Base-by-base conservation (phyloP, 208 protist species). In the Herpetomonas tarakana region DNA sequence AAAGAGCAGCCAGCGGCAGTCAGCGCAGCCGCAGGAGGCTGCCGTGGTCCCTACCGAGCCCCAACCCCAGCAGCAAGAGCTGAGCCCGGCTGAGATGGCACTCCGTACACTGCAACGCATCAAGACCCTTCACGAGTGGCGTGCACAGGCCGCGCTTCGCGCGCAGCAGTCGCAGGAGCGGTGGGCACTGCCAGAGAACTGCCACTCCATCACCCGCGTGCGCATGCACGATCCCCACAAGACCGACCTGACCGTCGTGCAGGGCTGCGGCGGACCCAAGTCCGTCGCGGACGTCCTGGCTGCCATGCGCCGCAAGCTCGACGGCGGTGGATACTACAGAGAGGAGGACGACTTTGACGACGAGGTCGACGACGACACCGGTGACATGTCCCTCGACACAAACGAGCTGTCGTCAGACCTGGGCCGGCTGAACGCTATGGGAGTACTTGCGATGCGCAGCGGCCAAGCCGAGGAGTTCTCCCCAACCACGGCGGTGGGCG, bases 181-280 rank as follows among this genome's bases (percentile, higher is more conserved):
- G 41, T 74, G 79, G 65, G 39, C 60, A 18, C 50, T 89, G 4
- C 71, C 80, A 0, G 65, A 71, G 9, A 57, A 70, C 49, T 86
- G 78, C 55, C 88, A 94, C 68, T 70, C 74, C 57, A 92, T 94
- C 54, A 94, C 84, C 0, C 84, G 83, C 18, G 75, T 92, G 29
- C 80, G 79, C 30, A 76, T 87, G 57, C 68, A 85, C 59, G 69
- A 87, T 41, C 74, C 77, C 0, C 63, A 71, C 22, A 76, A 74
- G 58, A 68, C 68, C 0, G 78, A 91, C 45, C 38, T 82, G 27
- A 83, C 81, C 0, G 74, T 91, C 21, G 77, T 81, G 24, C 81
- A 85, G 49, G 76, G 76, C 27, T 68, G 68, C 18, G 79, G 79
- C 11, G 62, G 71, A 44, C 54, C 39, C 44, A 92, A 92, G 52